Evolutionary conservation across 352 stramenopile genomes (phyloP).

Genomic region (Globisporangium middletonii): DNA sequence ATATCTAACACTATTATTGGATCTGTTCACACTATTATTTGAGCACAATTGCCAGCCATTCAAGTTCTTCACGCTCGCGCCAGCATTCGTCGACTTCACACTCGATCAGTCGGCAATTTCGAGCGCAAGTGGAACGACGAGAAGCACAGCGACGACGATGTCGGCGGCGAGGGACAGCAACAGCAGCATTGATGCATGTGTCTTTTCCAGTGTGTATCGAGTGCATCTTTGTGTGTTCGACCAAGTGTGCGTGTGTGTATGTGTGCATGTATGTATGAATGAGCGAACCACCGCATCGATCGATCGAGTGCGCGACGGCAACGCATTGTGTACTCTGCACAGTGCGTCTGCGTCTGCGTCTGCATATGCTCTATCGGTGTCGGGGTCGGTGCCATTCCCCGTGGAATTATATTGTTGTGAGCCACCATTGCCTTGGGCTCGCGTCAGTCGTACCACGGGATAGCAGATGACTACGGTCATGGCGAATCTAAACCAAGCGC

Average conservation of each 20-base stretch:
- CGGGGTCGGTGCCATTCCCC: conserved; percentile 6
- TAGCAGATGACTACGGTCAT: conserved; percentile 58
- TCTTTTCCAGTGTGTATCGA: background rate
- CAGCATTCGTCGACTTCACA: background rate
- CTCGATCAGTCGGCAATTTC: background rate
- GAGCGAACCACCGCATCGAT: background rate
- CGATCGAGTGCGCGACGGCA: conserved; percentile 5
- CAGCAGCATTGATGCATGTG: background rate
- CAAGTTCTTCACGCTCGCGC: background rate
- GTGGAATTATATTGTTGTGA: conserved; percentile 68
- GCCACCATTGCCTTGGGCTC: conserved; percentile 75
- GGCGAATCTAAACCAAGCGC: conserved; percentile 84
- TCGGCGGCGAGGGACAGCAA: background rate
- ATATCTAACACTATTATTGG: too few relatives aligned
- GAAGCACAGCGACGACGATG: background rate
- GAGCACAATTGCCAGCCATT: background rate
- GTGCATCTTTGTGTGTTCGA: background rate
- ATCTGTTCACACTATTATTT: too few relatives aligned
- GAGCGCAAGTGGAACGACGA: background rate
- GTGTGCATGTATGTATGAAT: conserved; percentile 5
- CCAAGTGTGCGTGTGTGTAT: background rate
- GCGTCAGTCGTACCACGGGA: conserved; percentile 79
- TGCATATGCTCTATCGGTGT: background rate
- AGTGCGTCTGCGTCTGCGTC: background rate
- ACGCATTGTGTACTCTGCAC: background rate